These are phyloP conservation scores for Cryphonectria nitschkei DNA, from an alignment of 2,329 filamentous ascomycete species.

Conservation along the genomic window DNA sequence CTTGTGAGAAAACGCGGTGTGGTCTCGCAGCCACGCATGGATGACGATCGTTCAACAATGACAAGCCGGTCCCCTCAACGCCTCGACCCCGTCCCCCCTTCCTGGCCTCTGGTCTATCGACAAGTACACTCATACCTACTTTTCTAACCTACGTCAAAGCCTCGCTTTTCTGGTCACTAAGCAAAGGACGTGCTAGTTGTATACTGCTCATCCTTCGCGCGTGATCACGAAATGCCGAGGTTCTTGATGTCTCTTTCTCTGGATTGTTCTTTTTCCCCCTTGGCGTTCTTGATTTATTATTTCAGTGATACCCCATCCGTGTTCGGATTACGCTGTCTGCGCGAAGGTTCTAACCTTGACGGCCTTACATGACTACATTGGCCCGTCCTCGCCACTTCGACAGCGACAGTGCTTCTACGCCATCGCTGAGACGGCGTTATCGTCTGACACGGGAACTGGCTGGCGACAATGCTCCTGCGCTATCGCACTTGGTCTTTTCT, in stretches of 20 bases:
- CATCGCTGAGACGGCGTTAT: slow-evolving; percentile 59
- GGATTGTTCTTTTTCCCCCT: slow-evolving; percentile 30
- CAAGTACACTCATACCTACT: neutral
- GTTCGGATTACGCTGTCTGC: slow-evolving; percentile 55
- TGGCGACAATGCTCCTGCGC: slow-evolving; percentile 59
- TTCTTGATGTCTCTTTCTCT: slow-evolving; percentile 30
- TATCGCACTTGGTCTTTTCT: slow-evolving; percentile 45
- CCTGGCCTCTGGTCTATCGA: neutral
- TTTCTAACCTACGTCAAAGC: slow-evolving; percentile 1
- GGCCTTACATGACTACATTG: slow-evolving; percentile 34
- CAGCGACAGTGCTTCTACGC: slow-evolving; percentile 60
- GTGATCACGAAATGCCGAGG: neutral
- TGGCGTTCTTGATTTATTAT: slow-evolving; percentile 32
- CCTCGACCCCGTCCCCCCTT: neutral
- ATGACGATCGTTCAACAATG: slow-evolving; percentile 18
- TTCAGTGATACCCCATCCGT: slow-evolving; percentile 59
- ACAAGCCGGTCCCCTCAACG: slow-evolving; percentile 22
- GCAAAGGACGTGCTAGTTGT: neutral
- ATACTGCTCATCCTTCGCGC: too few relatives aligned
- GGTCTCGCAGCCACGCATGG: neutral
- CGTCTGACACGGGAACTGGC: slow-evolving; percentile 45
- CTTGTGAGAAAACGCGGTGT: neutral
- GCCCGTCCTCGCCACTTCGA: slow-evolving; percentile 41
- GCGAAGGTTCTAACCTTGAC: slow-evolving; percentile 31
- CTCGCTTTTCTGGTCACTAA: neutral